Evolutionary conservation across 2,329 filamentous ascomycete species (phyloP), one percentile per base, ranked within the genome.

Genomic region (Fusarium verrucosum): DNA sequence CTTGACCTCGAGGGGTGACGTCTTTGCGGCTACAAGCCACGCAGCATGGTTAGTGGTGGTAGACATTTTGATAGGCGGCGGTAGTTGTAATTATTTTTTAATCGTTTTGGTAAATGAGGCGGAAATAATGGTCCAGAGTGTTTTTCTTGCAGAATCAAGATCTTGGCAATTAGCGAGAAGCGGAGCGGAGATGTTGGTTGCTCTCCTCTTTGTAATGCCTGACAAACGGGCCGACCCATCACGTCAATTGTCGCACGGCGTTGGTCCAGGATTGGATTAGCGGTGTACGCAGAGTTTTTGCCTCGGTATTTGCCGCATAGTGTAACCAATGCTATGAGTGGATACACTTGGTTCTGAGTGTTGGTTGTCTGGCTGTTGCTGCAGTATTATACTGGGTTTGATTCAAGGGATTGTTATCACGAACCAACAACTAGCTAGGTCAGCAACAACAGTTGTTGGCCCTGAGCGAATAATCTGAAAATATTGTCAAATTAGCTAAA

Each of bases 1-100:
- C 23, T 64, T 66, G 40, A 66, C 43, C 3, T 66, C 37, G 11
- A 66, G 32, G 16, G 63, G 58, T 42, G 58, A 50, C 44, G 63
- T 57, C 42, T 63, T 63, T 28, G 59, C 19, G n/a, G 44, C 4
- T 7, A 54, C 50, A 5, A 63, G 28, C 40, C 42, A 66, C 5
- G 62, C 58, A 4, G 58, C 62, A 11, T 35, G 59, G 37, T 66
- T 66, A 3, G 58, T 50, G 20, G 58, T 66, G 3, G 58, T 50
- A 23, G 58, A 17, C 58, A 66, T 66, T 33, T 26, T 28, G 16
- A 7, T 22, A 14, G 17, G 11, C 37, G 7, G n/a, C n/a, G n/a
- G n/a, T n/a, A n/a, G n/a, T n/a, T n/a, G n/a, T n/a, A n/a, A n/a
- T n/a, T n/a, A n/a, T n/a, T 2, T 10, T 11, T 3, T 35, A n/a